phyloP scores from a whole-genome alignment of 1,139 yeast genomes.

The Pichia sp. region DNA sequence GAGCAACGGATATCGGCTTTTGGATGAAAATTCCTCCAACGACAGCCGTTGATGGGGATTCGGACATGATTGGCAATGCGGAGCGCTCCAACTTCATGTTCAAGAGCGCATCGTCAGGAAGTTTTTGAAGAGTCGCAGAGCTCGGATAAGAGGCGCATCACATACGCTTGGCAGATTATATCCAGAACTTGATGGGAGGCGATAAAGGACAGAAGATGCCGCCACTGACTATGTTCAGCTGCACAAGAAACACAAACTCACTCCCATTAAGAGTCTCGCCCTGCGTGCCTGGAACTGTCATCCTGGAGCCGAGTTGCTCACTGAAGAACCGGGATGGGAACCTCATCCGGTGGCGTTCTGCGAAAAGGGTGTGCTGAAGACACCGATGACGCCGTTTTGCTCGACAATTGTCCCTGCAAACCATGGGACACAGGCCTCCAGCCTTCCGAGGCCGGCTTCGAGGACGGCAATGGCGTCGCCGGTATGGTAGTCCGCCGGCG shows the following conservation, averaged over 20 bases:
- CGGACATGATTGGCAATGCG: not conserved
- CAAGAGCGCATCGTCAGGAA: not conserved
- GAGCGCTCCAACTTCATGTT: not conserved
- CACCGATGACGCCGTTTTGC: not conserved
- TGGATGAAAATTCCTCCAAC: not conserved
- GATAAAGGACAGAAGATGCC: not conserved
- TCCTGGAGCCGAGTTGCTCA: not conserved
- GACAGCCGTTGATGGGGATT: not conserved
- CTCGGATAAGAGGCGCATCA: not conserved
- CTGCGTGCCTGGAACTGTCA: slow-evolving; percentile 1
- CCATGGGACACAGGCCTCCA: not conserved
- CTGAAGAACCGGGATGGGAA: not conserved
- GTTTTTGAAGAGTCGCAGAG: not conserved
- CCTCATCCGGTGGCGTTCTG: not conserved
- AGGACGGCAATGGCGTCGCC: not conserved
- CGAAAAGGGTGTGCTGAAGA: not conserved
- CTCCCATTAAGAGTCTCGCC: not conserved
- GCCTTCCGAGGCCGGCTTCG: not conserved
- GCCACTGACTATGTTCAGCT: not conserved
- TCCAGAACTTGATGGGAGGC: not conserved
- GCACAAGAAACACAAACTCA: not conserved
- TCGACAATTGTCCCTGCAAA: not conserved
- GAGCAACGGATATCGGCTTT: not conserved
- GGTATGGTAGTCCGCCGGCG: not conserved
- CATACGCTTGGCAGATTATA: not conserved